These are phyloP conservation scores for Colletotrichum spinosum DNA, from an alignment of 2,329 filamentous ascomycete genomes.

Conservation along the genomic window DNA sequence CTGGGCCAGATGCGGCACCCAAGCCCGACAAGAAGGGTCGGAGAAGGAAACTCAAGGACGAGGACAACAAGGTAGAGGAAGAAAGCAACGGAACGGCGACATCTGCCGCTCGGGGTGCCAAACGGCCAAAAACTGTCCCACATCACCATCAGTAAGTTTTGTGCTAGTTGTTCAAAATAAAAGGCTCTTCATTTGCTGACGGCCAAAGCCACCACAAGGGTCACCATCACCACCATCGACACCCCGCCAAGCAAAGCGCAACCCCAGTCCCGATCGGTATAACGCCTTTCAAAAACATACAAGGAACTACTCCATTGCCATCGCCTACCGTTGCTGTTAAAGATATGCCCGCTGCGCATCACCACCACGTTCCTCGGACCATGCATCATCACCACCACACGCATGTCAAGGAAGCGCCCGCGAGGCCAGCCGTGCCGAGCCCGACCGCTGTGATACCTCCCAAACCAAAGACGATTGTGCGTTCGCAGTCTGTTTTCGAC, in stretches of 20 bases:
- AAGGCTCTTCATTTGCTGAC: constrained; percentile 40
- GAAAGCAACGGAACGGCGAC: constrained; percentile 72
- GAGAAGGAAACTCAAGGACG: constrained; percentile 81
- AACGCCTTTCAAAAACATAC: constrained; percentile 62
- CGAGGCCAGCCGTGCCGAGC: constrained; percentile 47
- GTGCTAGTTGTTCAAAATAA: constrained; percentile 23
- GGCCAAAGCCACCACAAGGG: constrained; percentile 52
- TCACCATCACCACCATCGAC: constrained; percentile 68
- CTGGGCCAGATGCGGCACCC: constrained; percentile 52
- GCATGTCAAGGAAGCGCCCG: constrained; percentile 35
- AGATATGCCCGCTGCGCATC: constrained; percentile 54
- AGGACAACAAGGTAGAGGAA: constrained; percentile 76
- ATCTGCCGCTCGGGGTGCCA: constrained; percentile 65
- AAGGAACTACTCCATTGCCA: constrained; percentile 57
- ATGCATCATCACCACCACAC: constrained; percentile 39
- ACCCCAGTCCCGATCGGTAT: constrained; percentile 52
- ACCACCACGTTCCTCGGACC: constrained; percentile 56
- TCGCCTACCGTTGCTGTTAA: constrained; percentile 56
- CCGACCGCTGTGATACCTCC: constrained; percentile 61
- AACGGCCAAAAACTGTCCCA: constrained; percentile 74
- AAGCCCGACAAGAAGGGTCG: constrained; percentile 62
- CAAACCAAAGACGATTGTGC: constrained; percentile 74
- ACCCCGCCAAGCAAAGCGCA: constrained; percentile 53
- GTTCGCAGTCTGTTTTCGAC: constrained; percentile 77
- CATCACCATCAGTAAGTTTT: constrained; percentile 74